Evolutionary conservation across 2,329 filamentous ascomycete species (phyloP), one percentile per base, ranked within the genome.

Genomic region (Phoma herbarum): DNA sequence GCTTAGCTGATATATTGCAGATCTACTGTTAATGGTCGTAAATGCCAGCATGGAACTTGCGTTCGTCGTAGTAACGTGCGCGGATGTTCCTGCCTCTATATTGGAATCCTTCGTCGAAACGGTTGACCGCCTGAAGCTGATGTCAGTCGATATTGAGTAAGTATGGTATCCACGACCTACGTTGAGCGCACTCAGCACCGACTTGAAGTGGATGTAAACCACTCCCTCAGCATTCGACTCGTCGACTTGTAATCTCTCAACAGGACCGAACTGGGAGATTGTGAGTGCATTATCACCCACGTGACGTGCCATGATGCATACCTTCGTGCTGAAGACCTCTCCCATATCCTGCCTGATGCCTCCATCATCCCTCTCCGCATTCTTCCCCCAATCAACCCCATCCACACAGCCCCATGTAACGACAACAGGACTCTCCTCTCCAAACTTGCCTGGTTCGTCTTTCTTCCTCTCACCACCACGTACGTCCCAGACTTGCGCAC

Each of bases 141-240:
- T 46, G 35, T 69, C 57, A 69, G 56, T 47, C 43, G 10, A 26
- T 55, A 33, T 7, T 41, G 44, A 43, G 51, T 26, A 2, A n/a
- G 20, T 3, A 5, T 35, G 11, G 3, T 14, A 26, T 14, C 8
- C 3, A 3, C 9, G 7, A 84, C 88, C 80, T 83, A 93, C 91
- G 68, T 93, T 85, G 57, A 98, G 79, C 14, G 93, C 95, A 44
- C 91, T 95, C 52, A 98, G 82, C 69, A 89, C 86, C 65, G 90
- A 90, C 2, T 91, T 94, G 74, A 98, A 99, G 75, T 96, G 92
- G 76, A 99, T 92, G 76, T 97, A 98, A 4, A 99, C 95, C 52
- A 88, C 86, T 59, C 63, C 67, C 78, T 47, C 82, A 82, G 64
- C 84, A 80, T 43, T 87, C 82, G 70, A 91, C 87, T 67, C 62